Base-by-base conservation (phyloP, 306 rosid species). In the Quercus rubra region DNA sequence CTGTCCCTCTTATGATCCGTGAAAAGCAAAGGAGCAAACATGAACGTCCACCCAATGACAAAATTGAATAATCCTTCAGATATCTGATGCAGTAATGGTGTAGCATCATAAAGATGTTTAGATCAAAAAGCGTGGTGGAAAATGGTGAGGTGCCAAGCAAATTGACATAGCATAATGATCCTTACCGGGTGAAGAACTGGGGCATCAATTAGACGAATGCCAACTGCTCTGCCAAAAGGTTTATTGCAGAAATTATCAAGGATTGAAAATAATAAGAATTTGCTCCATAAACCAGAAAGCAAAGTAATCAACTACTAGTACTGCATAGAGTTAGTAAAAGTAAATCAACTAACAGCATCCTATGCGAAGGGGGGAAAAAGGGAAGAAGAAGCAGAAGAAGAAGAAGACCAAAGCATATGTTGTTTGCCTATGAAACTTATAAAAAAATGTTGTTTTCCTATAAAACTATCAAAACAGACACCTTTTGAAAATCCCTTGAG, bases 161-260 rank as follows among this genome's bases (percentile, higher is more conserved):
- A 66, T 73, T 75, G 69, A 71, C 73, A 49, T 79, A 3, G 76
- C 14, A 30, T n/a, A 77, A 23, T 19, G 59, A 74, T 77, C 80
- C 93, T 84, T 83, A 94, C 99, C 71, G 97, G 99, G 87, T 94
- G 99, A 84, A 94, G 95, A 82, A 92, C 88, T 15, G 99, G 97
- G 49, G 97, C 97, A 54, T 92, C 92, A 75, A 90, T 82, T 69
- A 83, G 70, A 86, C 13, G 87, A 84, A 91, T 69, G 73, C 97
- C 97, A 77, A 86, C 97, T 94, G 87, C 90, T 85, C 97, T 88
- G 90, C 90, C 94, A 83, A 78, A 81, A 85, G 73, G 21, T 74
- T 66, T n/a, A 77, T 46, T 33, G 74, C 74, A 82, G 67, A 80
- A 74, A 75, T 82, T 85, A 92, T 74, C 73, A 76, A 83, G 75